Conservation (phyloP, 441 rosid genomes). For the Manihot esculenta region DNA sequence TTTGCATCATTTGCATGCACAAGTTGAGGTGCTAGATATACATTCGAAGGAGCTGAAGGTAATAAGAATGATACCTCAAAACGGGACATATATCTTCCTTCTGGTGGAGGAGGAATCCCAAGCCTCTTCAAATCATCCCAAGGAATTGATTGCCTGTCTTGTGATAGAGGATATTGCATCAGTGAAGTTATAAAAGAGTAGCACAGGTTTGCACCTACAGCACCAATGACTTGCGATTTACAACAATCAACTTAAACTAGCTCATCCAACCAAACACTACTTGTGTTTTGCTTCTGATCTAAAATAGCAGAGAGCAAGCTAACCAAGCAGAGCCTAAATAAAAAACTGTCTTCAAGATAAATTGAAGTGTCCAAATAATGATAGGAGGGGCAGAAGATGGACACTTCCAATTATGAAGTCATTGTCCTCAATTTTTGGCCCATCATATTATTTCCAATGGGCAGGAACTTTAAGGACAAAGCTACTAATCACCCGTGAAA, state of each 20-base stretch:
- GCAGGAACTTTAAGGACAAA: not conserved
- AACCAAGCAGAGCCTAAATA: not conserved
- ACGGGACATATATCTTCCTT: conserved; percentile 77
- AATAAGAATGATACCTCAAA: conserved; percentile 45
- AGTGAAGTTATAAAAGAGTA: not conserved
- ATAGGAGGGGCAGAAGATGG: not conserved
- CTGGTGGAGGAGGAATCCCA: conserved; percentile 86
- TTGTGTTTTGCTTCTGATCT: too few species aligned
- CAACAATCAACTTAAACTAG: too few species aligned
- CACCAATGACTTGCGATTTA: not conserved
- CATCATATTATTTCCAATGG: not conserved
- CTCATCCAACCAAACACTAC: too few species aligned
- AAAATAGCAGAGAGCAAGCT: too few species aligned
- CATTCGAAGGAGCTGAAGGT: not conserved
- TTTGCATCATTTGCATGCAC: not conserved
- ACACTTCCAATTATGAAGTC: not conserved
- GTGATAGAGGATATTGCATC: not conserved
- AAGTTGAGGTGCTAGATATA: conserved; percentile 2
- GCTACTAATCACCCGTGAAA: not conserved
- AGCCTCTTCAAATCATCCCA: conserved; percentile 76
- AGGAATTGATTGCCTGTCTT: conserved; percentile 72
- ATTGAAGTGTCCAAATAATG: not conserved
- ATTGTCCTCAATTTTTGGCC: not conserved
- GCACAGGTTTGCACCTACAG: not conserved
- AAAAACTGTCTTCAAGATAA: not conserved